Conservation (phyloP, 805 yeast species). For the Clavispora fructus region DNA sequence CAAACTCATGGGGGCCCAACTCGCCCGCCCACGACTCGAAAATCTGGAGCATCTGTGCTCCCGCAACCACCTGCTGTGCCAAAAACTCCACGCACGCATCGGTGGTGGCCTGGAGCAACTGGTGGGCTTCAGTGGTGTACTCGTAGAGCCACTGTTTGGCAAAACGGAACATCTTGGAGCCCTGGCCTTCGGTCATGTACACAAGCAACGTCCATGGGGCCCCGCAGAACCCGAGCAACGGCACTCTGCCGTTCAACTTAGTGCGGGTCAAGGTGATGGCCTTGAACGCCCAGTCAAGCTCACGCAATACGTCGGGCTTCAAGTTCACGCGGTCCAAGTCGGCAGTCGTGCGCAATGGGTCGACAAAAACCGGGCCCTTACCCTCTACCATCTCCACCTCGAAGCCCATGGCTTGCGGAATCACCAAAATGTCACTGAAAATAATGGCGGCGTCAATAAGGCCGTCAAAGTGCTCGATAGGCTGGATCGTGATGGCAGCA, state of each 20-base stretch:
- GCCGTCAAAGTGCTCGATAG: slow-evolving; percentile 83
- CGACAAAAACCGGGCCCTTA: slow-evolving; percentile 88
- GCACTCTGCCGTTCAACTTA: slow-evolving; percentile 85
- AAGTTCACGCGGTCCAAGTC: slow-evolving; percentile 59
- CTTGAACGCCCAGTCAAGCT: slow-evolving; percentile 89
- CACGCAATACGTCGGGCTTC: slow-evolving; percentile 67
- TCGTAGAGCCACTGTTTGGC: slow-evolving; percentile 90
- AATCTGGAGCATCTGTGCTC: slow-evolving; percentile 96
- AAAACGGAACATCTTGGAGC: slow-evolving; percentile 83
- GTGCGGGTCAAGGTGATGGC: slow-evolving; percentile 89
- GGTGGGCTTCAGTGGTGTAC: slow-evolving; percentile 66
- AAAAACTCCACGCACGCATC: slow-evolving; percentile 88
- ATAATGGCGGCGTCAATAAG: slow-evolving; percentile 95
- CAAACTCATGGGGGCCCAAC: slow-evolving; percentile 83
- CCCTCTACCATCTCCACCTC: slow-evolving; percentile 90
- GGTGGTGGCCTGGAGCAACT: slow-evolving; percentile 69
- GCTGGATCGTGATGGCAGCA: slow-evolving; percentile 91
- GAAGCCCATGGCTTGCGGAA: slow-evolving; percentile 98
- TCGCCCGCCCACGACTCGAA: slow-evolving; percentile 99
- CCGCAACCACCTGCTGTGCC: slow-evolving; percentile 93
- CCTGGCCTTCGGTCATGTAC: slow-evolving; percentile 97
- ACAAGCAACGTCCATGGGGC: slow-evolving; percentile 98
- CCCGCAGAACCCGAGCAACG: slow-evolving; percentile 91
- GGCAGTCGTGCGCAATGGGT: slow-evolving; percentile 71
- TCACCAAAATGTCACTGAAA: slow-evolving; percentile 89